Conservation (phyloP, 2,329 filamentous ascomycete genomes). For the Akanthomyces lecanii region DNA sequence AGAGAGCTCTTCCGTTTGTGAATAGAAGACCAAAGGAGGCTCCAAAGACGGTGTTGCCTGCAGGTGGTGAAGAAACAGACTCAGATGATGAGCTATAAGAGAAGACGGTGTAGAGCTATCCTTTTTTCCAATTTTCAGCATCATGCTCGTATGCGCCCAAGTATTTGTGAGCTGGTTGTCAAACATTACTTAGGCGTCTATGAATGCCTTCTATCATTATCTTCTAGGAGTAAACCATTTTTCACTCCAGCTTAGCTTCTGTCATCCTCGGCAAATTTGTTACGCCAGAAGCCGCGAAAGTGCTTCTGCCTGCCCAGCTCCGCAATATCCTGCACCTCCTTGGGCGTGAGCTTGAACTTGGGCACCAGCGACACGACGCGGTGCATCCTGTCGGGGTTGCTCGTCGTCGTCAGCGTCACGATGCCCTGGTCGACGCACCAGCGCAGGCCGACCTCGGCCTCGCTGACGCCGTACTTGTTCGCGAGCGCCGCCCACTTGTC, state of each 20-base stretch:
- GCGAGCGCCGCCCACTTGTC: conserved; percentile 47
- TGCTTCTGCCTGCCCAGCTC: conserved; percentile 57
- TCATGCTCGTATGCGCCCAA: too few species aligned
- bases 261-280: conserved; percentile 51
- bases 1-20: conserved; percentile 43
- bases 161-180: background rate
- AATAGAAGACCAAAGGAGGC: conserved; percentile 30
- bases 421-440: conserved; percentile 59
- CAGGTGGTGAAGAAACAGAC: conserved; percentile 39
- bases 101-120: background rate
- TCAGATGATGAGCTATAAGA: conserved; percentile 52
- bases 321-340: conserved; percentile 54
- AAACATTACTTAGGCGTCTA: background rate
- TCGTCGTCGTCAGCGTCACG: conserved; percentile 56
- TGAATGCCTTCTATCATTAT: too few species aligned
- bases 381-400: conserved; percentile 53
- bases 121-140: too few species aligned
- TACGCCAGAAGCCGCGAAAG: conserved; percentile 55
- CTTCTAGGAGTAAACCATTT: too few species aligned
- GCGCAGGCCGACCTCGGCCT: conserved; percentile 53
- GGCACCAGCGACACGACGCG: conserved; percentile 49
- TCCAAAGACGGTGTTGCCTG: conserved; percentile 24
- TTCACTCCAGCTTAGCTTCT: conserved; percentile 23
- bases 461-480: conserved; percentile 53
- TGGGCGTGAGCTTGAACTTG: conserved; percentile 54